These are phyloP conservation scores for Ogataea ramenticola DNA, from an alignment of 805 yeast species.

Conservation along the genomic window DNA sequence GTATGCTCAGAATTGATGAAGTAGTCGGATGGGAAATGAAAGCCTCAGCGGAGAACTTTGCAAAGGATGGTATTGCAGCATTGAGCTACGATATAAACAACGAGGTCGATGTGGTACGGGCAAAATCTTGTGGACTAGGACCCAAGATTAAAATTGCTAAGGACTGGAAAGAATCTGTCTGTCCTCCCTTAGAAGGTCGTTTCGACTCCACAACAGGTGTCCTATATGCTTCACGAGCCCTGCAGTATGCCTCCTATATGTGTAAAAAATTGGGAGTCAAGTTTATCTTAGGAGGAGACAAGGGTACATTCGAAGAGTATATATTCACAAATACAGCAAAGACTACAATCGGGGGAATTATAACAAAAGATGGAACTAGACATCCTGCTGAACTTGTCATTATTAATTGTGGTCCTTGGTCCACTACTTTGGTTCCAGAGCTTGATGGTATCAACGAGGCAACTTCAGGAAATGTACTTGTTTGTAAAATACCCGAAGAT, in stretches of 20 bases:
- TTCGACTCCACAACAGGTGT: conserved; percentile 28
- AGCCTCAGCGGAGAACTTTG: conserved; percentile 16
- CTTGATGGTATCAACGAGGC: conserved; percentile 31
- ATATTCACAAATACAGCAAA: conserved; percentile 10
- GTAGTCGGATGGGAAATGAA: conserved; percentile 18
- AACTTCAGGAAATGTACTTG: conserved; percentile 28
- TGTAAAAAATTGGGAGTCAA: conserved; percentile 26
- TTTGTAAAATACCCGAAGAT: conserved; percentile 28
- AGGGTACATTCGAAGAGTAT: conserved; percentile 20
- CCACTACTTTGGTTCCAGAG: conserved; percentile 23
- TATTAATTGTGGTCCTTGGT: conserved; percentile 27
- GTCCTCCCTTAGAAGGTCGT: conserved; percentile 14
- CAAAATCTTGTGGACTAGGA: conserved; percentile 23
- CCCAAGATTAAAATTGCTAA: conserved; percentile 16
- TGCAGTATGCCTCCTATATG: conserved; percentile 21
- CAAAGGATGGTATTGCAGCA: conserved; percentile 20
- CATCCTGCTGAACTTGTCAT: conserved; percentile 21
- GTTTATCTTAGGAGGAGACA: conserved; percentile 23
- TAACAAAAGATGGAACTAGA: conserved; percentile 19
- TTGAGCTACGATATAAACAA: conserved; percentile 24
- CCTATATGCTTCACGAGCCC: conserved; percentile 28
- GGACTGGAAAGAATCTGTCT: conserved; percentile 7
- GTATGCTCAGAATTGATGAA: conserved; percentile 23
- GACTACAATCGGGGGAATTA: conserved; percentile 20
- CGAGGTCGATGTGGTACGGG: conserved; percentile 23